These are phyloP conservation scores for Penicillium sp. DNA, from an alignment of 2,329 filamentous ascomycete genomes.

Conservation along the genomic window DNA sequence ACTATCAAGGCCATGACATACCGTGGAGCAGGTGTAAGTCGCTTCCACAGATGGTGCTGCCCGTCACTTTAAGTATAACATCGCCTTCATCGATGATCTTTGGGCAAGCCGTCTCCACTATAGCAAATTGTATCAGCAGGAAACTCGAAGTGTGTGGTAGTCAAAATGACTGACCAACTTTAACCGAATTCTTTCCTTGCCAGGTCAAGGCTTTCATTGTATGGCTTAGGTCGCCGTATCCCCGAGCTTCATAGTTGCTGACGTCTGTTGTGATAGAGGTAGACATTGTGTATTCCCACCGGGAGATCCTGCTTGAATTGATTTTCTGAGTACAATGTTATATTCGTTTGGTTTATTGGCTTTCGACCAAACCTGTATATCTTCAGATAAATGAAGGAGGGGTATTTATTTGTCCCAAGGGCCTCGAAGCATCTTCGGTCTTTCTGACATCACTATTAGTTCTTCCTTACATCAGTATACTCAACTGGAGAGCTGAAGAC, in stretches of 20 bases:
- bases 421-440: too few species aligned
- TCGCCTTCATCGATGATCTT: conserved; percentile 69
- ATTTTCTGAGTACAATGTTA: too few species aligned
- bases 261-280: conserved; percentile 70
- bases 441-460: too few species aligned
- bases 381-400: too few species aligned
- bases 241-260: conserved; percentile 61
- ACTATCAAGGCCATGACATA: conserved; percentile 14
- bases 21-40: conserved; percentile 57
- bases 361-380: too few species aligned
- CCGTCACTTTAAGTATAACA: conserved; percentile 77
- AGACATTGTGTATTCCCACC: neutral
- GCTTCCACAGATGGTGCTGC: conserved; percentile 63
- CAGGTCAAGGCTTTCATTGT: conserved; percentile 71
- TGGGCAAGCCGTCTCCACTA: conserved; percentile 68
- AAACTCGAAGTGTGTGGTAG: neutral
- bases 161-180: conserved; percentile 54
- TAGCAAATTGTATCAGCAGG: neutral
- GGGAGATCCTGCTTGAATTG: too few species aligned
- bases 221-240: conserved; percentile 45
- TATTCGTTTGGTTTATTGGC: too few species aligned
- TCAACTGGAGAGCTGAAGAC: too few species aligned
- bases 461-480: too few species aligned
- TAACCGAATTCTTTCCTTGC: conserved; percentile 78
- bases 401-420: too few species aligned